Conservation (phyloP, 2,329 filamentous ascomycete species). For the Salinomyces thailandicus region DNA sequence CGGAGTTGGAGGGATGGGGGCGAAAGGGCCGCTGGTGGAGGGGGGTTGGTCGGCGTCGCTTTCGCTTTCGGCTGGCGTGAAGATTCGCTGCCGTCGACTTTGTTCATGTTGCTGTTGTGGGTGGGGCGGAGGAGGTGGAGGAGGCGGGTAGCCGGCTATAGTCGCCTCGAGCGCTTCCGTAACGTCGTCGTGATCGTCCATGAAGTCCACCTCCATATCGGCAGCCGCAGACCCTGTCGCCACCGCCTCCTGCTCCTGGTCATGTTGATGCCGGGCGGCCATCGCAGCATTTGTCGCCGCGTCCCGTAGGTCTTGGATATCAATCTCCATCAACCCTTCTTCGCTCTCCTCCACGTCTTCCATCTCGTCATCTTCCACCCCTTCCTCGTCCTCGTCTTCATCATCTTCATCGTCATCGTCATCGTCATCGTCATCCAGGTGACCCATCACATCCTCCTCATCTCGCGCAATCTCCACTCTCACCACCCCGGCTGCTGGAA, state of each 20-base stretch:
- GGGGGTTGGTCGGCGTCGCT: constrained; percentile 32
- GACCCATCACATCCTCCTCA: too few species aligned
- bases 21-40: constrained; percentile 17
- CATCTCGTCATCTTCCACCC: constrained; percentile 19
- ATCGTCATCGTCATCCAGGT: constrained; percentile 34
- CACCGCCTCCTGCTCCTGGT: constrained; percentile 1
- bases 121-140: constrained; percentile 46
- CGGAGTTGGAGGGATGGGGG: constrained; percentile 74
- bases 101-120: constrained; percentile 25
- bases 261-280: constrained; percentile 2
- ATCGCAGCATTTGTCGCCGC: constrained; percentile 31
- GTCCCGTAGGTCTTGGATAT: constrained; percentile 18
- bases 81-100: constrained; percentile 13
- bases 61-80: constrained; percentile 24
- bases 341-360: constrained; percentile 18
- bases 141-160: constrained; percentile 62
- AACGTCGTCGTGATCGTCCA: constrained; percentile 47
- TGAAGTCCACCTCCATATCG: constrained; percentile 41
- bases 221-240: constrained; percentile 29
- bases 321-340: constrained; percentile 15
- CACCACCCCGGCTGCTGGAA: constrained; percentile 17
- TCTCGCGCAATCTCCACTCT: constrained; percentile 16
- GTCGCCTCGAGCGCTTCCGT: constrained; percentile 69
- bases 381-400: constrained; percentile 30
- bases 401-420: constrained; percentile 35